Base-by-base conservation (phyloP, 2,329 filamentous ascomycete species). In the Aspergillus tubingensis region DNA sequence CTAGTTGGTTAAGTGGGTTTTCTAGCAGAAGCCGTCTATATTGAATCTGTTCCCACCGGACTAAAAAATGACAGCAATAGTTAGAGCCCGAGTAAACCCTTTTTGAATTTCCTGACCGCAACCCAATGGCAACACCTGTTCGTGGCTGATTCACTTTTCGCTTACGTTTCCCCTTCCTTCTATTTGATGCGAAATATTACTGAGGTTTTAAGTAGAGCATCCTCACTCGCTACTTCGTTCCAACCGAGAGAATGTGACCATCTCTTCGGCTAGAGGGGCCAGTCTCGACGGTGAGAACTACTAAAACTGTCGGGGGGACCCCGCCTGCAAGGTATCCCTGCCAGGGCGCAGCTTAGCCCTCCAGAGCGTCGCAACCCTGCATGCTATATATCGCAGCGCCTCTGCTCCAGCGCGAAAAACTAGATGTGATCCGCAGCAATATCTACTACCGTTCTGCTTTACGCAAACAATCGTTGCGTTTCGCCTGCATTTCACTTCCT, bases 231-330 rank as follows among this genome's bases (percentile, higher is more conserved):
- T 27, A n/a, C 2, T 50, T 32, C n/a, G 53, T 55, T 13, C 41
- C 53, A 43, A 25, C 32, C 21, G 53, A 55, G 53, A 25, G 53
- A 25, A 55, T 36, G 39, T 25, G 41, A 55, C 43, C 17, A 55
- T 38, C 17, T 25, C 39, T 15, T 27, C n/a, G 47, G 47, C 47
- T 50, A 30, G 15, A 30, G 47, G 15, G 19, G 25, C 11, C 23
- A 39, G 41, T 55, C 25, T 21, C 25, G 23, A 55, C 43, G 53
- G 53, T 32, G 39, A 30, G 19, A 44, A 21, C 39, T 25, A 27
- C 21, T 32, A 27, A 47, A 36, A 43, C 27, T 30, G 30, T 43
- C n/a, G 25, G 47, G 23, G 25, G n/a, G 25, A 30, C 47, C 47
- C 47, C 47, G 47, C 47, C 47, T 50, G 47, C 47, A 30, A 50